phyloP scores from a whole-genome alignment of 1,139 yeast species.

The Debaryomyces fabryi region DNA sequence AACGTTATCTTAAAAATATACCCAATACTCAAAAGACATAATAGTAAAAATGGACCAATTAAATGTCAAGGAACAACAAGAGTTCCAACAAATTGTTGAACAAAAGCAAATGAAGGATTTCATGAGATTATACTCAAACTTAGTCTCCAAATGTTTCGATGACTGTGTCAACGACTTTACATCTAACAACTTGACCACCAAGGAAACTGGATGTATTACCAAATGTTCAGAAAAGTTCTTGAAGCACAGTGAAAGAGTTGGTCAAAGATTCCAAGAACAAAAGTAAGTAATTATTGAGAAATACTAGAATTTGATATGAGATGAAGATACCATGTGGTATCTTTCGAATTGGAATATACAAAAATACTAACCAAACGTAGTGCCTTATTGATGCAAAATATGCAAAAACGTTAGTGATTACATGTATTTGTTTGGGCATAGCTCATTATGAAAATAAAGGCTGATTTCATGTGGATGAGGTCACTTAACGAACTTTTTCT shows the following conservation, averaged over 20 bases:
- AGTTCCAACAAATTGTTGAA: slow-evolving; percentile 92
- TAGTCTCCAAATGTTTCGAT: slow-evolving; percentile 94
- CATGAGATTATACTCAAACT: slow-evolving; percentile 92
- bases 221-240: slow-evolving; percentile 97
- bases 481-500: slow-evolving; percentile 7
- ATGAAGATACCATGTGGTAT: background rate
- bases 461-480: slow-evolving; percentile 4
- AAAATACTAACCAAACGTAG: slow-evolving; percentile 32
- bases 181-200: slow-evolving; percentile 78
- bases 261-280: slow-evolving; percentile 98
- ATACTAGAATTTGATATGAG: background rate
- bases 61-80: slow-evolving; percentile 93
- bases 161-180: slow-evolving; percentile 99
- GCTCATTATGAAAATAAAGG: slow-evolving; percentile 3
- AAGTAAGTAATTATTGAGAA: slow-evolving; percentile 42
- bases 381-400: slow-evolving; percentile 53
- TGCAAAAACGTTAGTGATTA: slow-evolving; percentile 35
- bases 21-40: slow-evolving; percentile 12
- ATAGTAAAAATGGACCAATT: slow-evolving; percentile 65
- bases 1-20: background rate
- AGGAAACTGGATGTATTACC: slow-evolving; percentile 83
- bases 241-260: slow-evolving; percentile 97
- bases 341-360: background rate
- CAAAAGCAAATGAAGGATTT: slow-evolving; percentile 98
- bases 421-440: background rate